These are phyloP conservation scores for Apiospora malaysiana DNA, from an alignment of 2,329 filamentous ascomycete genomes.

Conservation along the genomic window DNA sequence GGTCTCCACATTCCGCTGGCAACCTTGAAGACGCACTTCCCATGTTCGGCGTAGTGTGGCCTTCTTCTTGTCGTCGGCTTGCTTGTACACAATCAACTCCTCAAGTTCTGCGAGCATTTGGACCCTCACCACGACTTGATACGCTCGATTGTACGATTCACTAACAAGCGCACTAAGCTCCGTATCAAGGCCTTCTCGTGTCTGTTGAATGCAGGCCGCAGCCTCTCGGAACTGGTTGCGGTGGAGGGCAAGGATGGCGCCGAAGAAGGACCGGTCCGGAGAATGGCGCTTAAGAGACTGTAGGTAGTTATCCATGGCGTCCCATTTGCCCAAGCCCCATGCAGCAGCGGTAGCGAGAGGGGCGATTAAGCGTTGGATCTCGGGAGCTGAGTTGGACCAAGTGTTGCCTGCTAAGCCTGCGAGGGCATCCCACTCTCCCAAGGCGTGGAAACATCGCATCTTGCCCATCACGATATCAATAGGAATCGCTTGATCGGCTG, in stretches of 20 bases:
- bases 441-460: conserved; percentile 96
- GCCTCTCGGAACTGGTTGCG: conserved; percentile 95
- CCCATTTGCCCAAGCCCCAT: conserved; percentile 97
- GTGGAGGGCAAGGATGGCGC: conserved; percentile 92
- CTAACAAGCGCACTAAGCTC: conserved; percentile 96
- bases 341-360: conserved; percentile 93
- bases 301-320: conserved; percentile 96
- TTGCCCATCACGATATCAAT: conserved; percentile 99
- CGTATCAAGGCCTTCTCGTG: conserved; percentile 90
- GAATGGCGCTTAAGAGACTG: conserved; percentile 93
- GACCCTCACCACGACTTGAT: conserved; percentile 95
- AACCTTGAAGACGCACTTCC: conserved; percentile 93
- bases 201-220: conserved; percentile 85
- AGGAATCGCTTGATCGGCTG: conserved; percentile 61
- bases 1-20: conserved; percentile 95
- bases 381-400: conserved; percentile 87
- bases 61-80: conserved; percentile 87
- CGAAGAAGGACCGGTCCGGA: conserved; percentile 96
- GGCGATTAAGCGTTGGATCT: conserved; percentile 89
- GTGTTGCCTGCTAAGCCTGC: conserved; percentile 89
- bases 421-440: conserved; percentile 96
- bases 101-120: conserved; percentile 99
- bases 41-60: conserved; percentile 91
- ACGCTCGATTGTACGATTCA: conserved; percentile 97
- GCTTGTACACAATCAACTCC: conserved; percentile 97